Evolutionary conservation across 164 flowering plant species (phyloP), one percentile per base, ranked within the genome.

Genomic region (Protea cynaroides): DNA sequence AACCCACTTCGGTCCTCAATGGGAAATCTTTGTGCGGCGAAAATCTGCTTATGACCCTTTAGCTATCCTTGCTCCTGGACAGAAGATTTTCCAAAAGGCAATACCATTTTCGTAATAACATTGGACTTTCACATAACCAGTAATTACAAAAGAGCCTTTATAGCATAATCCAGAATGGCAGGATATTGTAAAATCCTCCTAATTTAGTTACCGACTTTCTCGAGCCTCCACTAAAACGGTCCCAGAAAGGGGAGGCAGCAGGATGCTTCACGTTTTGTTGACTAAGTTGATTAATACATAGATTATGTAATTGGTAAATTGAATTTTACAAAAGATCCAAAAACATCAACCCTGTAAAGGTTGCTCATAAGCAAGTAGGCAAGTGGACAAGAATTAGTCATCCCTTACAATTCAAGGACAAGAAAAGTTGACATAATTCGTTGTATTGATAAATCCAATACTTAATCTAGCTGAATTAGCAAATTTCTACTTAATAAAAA

Each of bases 21-120:
- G 98, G 98, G 82, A 83, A 65, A 70, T 55, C 17, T 83, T 94
- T 51, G 70, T 74, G 38, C 69, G 77, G 75, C 85, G 89, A 62
- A 94, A 94, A 78, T 65, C 66, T 38, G 69, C 69, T 13, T 89
- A 89, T 71, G 98, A 94, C 75, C 97, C 97, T 37, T 66, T 85
- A 61, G 88, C 90, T 43, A 85, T 91, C 43, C 90, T 94, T 65
- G 88, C 89, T 62, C 97, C 98, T 7, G 96, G 96, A 0, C 98
- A 94, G 25, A 83, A 83, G 75, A 89, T 94, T 54, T 94, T 94
- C 78, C 77, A 66, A 59, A 82, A 76, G n/a, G 77, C 71, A 61
- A 76, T 43, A 51, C 60, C 77, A 54, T 60, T 75, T 63, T 62
- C 68, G 58, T 53, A 65, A 67, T 58, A n/a, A n/a, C n/a, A 62